Evolutionary conservation across 495 filamentous ascomycete genomes (phyloP).

Genomic region (Acidomyces sp.): DNA sequence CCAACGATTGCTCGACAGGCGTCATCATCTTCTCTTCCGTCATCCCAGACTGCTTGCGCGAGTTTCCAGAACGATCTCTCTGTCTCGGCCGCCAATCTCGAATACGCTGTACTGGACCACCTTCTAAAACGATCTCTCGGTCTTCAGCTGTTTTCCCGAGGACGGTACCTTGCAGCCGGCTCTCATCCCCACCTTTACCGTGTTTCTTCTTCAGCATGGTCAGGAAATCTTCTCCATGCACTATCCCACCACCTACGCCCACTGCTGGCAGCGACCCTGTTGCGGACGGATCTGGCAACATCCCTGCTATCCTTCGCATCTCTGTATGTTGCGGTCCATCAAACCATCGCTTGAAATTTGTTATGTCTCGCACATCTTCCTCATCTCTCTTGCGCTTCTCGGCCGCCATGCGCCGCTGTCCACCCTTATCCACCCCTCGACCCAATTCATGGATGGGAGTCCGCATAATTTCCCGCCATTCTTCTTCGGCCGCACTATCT

Average conservation of each 20-base stretch:
- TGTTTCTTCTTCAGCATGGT: slow-evolving; percentile 31
- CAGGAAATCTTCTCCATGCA: slow-evolving; percentile 57
- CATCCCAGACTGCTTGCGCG: too few relatives aligned
- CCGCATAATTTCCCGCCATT: slow-evolving; percentile 32
- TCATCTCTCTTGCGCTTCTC: slow-evolving; percentile 31
- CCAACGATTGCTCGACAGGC: too few relatives aligned
- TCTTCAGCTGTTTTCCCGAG: slow-evolving; percentile 37
- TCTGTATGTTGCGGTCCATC: slow-evolving; percentile 52
- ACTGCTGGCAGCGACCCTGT: slow-evolving; percentile 33
- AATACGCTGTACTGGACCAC: slow-evolving; percentile 52
- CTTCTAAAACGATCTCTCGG: slow-evolving; percentile 49
- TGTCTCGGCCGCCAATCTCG: slow-evolving; percentile 43
- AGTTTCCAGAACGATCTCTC: background rate
- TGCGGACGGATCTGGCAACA: slow-evolving; percentile 24
- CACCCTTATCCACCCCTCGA: slow-evolving; percentile 9
- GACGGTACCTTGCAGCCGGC: slow-evolving; percentile 65
- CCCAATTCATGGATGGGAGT: slow-evolving; percentile 24
- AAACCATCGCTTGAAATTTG: slow-evolving; percentile 62
- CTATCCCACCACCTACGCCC: slow-evolving; percentile 28
- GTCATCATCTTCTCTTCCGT: too few relatives aligned
- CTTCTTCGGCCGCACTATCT: slow-evolving; percentile 43
- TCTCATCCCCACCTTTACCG: slow-evolving; percentile 61
- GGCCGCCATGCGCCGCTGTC: slow-evolving; percentile 12
- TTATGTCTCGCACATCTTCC: slow-evolving; percentile 63
- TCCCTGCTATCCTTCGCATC: slow-evolving; percentile 55